Evolutionary conservation across 31 red algal genomes (phyloP), one percentile per base, ranked within the genome.

Genomic region (Odonthalia washingtoniensis): DNA sequence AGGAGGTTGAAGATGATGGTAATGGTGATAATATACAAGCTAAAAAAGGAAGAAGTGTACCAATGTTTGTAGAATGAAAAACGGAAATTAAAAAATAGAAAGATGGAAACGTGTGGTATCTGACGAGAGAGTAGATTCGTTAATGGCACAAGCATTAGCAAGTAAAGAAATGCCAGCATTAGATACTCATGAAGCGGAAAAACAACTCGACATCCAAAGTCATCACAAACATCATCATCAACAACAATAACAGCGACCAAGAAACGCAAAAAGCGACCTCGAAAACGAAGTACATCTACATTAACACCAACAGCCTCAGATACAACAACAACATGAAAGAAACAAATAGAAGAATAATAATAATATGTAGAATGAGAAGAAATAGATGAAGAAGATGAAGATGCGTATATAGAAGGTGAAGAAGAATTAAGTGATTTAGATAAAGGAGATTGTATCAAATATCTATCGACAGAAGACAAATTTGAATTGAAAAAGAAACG

Each of bases 401-500:
- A 16, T 4, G 12, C 67, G 9, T 26, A 9, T 6, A 14, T 9
- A 5, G 37, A 65, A 28, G 77, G 61, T 36, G 87, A 78, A 12
- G 75, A 65, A 4, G 95, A 97, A 38, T 49, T 90, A 35, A 89
- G 86, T 27, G 95, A 97, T 63, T 70, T 93, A 26, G 89, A 96
- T 40, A 89, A 96, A 35, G 95, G 94, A 65, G 95, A 97, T n/a
- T 40, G 72, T 17, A 74, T 44, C 1, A 84, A 64, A 37, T 97
- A 93, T 80, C 80, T 97, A 21, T 87, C 86, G 75, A 94, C 88
- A n/a, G 86, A 92, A 49, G 90, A 89, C 60, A 91, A 97, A 77
- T 89, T 75, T 46, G 65, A 77, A 46, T 70, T 40, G 64, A 97
- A 97, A 87, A 80, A 66, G 40, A 80, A 77, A 26, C 18, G 90